Evolutionary conservation across 805 yeast species (phyloP).

Genomic region (Yamadazyma philogaea): DNA sequence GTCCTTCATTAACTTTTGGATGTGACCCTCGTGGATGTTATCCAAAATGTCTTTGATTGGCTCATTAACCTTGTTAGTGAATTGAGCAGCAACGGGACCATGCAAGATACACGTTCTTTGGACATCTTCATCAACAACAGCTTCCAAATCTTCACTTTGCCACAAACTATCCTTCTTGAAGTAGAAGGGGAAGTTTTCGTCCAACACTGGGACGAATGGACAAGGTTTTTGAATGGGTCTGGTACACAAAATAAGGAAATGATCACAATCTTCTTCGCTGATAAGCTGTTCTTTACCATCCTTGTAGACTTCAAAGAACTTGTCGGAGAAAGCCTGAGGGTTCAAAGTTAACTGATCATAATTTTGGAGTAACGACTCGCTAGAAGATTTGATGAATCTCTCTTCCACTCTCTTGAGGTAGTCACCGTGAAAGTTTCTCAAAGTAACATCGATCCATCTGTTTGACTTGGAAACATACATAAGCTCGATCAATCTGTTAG

Average conservation of each 20-base stretch:
- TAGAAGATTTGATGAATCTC: conserved; percentile 66
- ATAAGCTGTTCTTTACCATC: conserved; percentile 76
- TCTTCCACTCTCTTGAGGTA: conserved; percentile 94
- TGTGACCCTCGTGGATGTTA: conserved; percentile 86
- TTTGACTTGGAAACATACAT: conserved; percentile 74
- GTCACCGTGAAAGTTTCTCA: conserved; percentile 83
- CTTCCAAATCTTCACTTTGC: conserved; percentile 97
- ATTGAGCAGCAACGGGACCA: conserved; percentile 98
- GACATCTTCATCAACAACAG: conserved; percentile 94
- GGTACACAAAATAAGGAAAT: conserved; percentile 77
- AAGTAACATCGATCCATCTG: conserved; percentile 85
- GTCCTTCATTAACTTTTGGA: conserved; percentile 62
- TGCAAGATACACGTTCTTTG: conserved; percentile 98
- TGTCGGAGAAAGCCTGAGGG: conserved; percentile 60
- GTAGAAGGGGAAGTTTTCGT: conserved; percentile 90
- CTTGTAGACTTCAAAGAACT: conserved; percentile 67
- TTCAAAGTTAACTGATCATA: conserved; percentile 57
- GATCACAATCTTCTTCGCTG: conserved; percentile 94
- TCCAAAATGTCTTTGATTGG: conserved; percentile 92
- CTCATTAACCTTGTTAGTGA: conserved; percentile 80
- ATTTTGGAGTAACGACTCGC: conserved; percentile 69
- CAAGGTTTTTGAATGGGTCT: conserved; percentile 93
- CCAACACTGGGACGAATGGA: conserved; percentile 94
- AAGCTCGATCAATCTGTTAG: conserved; percentile 81
- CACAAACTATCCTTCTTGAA: conserved; percentile 98